These are phyloP conservation scores for Lecanicillium sp. DNA, from an alignment of 2,329 filamentous ascomycete species.

Conservation along the genomic window DNA sequence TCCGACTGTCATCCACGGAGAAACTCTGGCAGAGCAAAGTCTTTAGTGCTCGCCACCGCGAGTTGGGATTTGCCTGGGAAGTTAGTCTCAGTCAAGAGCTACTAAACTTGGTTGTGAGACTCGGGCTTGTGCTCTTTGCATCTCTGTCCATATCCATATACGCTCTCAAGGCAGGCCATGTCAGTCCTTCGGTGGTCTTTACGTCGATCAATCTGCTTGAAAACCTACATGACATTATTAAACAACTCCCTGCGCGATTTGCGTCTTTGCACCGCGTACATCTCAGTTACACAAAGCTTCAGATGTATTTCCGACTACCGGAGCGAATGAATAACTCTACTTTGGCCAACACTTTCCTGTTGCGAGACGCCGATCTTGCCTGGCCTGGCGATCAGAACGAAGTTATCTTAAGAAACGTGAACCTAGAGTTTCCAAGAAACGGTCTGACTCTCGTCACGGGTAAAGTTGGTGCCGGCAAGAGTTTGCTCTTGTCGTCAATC, in stretches of 20 bases:
- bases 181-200: conserved; percentile 14
- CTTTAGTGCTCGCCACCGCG: conserved; percentile 1
- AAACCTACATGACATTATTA: conserved; percentile 13
- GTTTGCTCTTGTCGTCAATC: conserved; percentile 59
- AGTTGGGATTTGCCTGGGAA: conserved; percentile 6
- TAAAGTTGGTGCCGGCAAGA: conserved; percentile 65
- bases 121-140: conserved; percentile 12
- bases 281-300: conserved; percentile 10
- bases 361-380: conserved; percentile 8
- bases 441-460: conserved; percentile 63
- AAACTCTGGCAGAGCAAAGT: conserved; percentile 8
- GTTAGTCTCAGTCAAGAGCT: not conserved
- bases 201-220: conserved; percentile 12
- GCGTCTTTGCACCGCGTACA: conserved; percentile 2
- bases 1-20: conserved; percentile 15
- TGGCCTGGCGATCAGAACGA: conserved; percentile 30
- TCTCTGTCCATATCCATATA: conserved; percentile 12
- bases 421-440: conserved; percentile 54
- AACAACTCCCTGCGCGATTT: conserved; percentile 5
- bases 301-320: conserved; percentile 3
- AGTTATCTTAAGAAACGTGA: conserved; percentile 53
- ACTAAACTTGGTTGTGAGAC: conserved; percentile 3
- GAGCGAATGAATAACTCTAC: not conserved
- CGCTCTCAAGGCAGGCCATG: not conserved
- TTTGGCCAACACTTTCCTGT: not conserved